Evolutionary conservation across 2,329 filamentous ascomycete genomes (phyloP).

Genomic region (Exophiala alcalophila): DNA sequence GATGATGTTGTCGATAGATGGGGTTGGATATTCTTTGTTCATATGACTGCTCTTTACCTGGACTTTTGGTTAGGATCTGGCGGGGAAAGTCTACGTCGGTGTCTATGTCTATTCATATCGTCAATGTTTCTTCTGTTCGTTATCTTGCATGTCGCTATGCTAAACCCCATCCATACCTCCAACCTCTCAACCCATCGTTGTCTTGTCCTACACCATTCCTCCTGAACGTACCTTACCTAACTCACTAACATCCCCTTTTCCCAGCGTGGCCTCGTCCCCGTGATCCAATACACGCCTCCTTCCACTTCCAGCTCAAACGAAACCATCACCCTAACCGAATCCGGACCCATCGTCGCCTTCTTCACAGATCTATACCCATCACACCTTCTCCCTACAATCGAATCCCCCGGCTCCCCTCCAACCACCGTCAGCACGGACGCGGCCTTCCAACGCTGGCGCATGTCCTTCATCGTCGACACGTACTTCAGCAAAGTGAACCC

Average conservation of each 20-base stretch:
- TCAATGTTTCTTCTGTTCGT: too few relatives aligned
- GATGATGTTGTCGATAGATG: too few relatives aligned
- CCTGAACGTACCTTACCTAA: too few relatives aligned
- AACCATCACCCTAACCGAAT: conserved; percentile 72
- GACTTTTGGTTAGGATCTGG: too few relatives aligned
- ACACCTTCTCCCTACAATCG: conserved; percentile 52
- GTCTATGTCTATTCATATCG: too few relatives aligned
- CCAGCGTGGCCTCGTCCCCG: conserved; percentile 69
- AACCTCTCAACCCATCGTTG: not conserved
- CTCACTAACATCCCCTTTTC: too few relatives aligned
- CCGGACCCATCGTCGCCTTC: conserved; percentile 69
- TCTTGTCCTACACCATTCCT: not conserved
- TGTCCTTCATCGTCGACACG: conserved; percentile 70
- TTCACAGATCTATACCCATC: conserved; percentile 67
- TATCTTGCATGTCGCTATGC: too few relatives aligned
- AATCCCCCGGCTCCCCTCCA: conserved; percentile 1
- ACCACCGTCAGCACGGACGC: conserved; percentile 47
- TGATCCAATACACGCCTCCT: conserved; percentile 43
- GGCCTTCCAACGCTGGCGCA: conserved; percentile 62
- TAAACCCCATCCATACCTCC: not conserved
- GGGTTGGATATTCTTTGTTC: too few relatives aligned
- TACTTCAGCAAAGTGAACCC: conserved; percentile 61
- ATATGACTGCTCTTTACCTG: too few relatives aligned
- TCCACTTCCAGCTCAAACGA: conserved; percentile 50
- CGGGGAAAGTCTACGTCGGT: too few relatives aligned